Base-by-base conservation (phyloP, 441 rosid species). In the Populus trichocarpa region DNA sequence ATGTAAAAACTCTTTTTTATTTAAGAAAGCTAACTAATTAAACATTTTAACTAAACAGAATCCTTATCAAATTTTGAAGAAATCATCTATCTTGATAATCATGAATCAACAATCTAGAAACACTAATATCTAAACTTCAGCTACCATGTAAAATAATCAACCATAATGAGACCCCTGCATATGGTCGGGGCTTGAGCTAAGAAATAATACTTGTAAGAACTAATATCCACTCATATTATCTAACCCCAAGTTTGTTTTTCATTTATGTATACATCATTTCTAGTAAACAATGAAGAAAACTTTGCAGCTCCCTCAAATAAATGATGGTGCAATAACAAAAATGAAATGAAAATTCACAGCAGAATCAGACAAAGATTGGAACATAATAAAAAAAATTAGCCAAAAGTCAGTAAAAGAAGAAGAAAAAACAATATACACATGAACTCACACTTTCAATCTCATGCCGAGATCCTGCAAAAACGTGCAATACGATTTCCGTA, bases 381-480 rank as follows among this genome's bases (percentile, higher is more conserved):
- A 22, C 26, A n/a, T 10, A 8, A n/a, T 10, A 1, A 9, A 61
- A 61, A 70, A 40, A 23, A 42, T 6, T 3, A 23, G 32, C 4
- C 59, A 11, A 22, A 61, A 61, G 42, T 7, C 22, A 70, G 50
- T 42, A n/a, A 22, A 5, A 38, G 32, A 70, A 70, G 2, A 14
- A 67, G 10, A 66, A 18, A 72, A 8, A 8, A 28, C 30, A 14
- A 46, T 50, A 71, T 50, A 20, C 20, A 53, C 6, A 28, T 14
- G 20, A 69, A 80, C 85, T 82, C 82, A 93, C 97, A 93, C 94
- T 90, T 90, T 91, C 23, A 91, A 86, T 81, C 92, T 80, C 94
- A 93, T 93, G 84, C 97, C 97, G 75, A 93, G 87, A 81, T 93
- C 97, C 85, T 93, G 96, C 88, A 93, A 83, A 85, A 89, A 91